phyloP scores from a whole-genome alignment of 768 basidiomycete species.

The Rhizopogon sp. region DNA sequence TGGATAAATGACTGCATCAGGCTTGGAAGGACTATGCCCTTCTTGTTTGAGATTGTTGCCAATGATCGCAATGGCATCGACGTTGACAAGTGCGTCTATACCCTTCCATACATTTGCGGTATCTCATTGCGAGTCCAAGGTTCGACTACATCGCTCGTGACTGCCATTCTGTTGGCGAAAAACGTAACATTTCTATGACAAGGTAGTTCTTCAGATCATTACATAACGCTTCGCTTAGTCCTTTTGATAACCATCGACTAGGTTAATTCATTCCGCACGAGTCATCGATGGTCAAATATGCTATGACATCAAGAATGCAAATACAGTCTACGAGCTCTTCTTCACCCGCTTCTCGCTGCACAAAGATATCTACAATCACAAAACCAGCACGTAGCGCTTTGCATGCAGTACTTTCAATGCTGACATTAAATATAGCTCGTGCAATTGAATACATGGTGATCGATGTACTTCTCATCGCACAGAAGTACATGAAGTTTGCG shows the following conservation, averaged over 20 bases:
- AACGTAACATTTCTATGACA: conserved; percentile 44
- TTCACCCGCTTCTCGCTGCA: conserved; percentile 75
- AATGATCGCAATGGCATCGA: conserved; percentile 81
- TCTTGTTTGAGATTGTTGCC: conserved; percentile 81
- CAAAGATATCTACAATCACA: conserved; percentile 80
- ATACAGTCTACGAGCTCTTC: conserved; percentile 70
- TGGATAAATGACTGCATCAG: conserved; percentile 2
- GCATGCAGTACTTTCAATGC: too few relatives aligned
- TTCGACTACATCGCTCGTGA: conserved; percentile 83
- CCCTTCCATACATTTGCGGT: not conserved
- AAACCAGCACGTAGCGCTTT: conserved; percentile 45
- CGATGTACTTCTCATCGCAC: conserved; percentile 68
- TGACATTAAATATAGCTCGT: conserved; percentile 41
- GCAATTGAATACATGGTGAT: conserved; percentile 85
- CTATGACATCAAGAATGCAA: conserved; percentile 78
- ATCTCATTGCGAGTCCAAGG: conserved; percentile 29
- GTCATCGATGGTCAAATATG: conserved; percentile 74
- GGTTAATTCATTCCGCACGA: conserved; percentile 69
- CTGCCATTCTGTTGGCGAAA: conserved; percentile 63
- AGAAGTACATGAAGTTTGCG: conserved; percentile 59
- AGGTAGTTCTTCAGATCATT: conserved; percentile 25
- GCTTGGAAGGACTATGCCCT: conserved; percentile 50
- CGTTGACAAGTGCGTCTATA: conserved; percentile 65
- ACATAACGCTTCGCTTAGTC: not conserved
- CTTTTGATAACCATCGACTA: conserved; percentile 20